Conservation (phyloP, 2,329 filamentous ascomycete genomes). For the Fonsecaea pugnacius region DNA sequence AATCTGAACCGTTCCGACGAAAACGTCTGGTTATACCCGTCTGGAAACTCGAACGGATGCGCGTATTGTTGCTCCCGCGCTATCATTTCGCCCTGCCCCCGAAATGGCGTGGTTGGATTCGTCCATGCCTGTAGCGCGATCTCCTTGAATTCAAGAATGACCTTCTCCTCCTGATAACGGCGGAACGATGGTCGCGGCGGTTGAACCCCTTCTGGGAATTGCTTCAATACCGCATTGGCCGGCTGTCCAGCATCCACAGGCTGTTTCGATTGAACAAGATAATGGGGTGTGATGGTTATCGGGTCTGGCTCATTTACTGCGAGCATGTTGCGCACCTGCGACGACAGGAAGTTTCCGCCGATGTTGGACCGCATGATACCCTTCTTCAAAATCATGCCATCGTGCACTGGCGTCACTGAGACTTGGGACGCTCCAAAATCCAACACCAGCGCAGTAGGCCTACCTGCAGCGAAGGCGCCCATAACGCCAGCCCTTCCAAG, state of each 20-base stretch:
- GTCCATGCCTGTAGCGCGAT: constrained; percentile 91
- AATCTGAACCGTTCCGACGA: constrained; percentile 83
- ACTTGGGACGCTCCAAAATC: constrained; percentile 89
- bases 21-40: constrained; percentile 96
- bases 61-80: constrained; percentile 78
- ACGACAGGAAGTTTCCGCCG: constrained; percentile 86
- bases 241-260: constrained; percentile 84
- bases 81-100: constrained; percentile 40
- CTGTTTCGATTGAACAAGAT: constrained; percentile 83
- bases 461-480: constrained; percentile 88
- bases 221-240: constrained; percentile 73
- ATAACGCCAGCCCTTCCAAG: constrained; percentile 86
- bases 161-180: constrained; percentile 84
- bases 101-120: constrained; percentile 44
- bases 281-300: constrained; percentile 81
- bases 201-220: constrained; percentile 66
- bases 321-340: constrained; percentile 83
- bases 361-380: constrained; percentile 83
- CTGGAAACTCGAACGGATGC: constrained; percentile 92
- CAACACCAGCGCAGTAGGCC: constrained; percentile 88
- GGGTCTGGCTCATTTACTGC: constrained; percentile 66
- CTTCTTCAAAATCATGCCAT: constrained; percentile 91
- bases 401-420: constrained; percentile 87
- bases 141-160: constrained; percentile 96
- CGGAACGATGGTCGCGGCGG: constrained; percentile 73